Conservation (phyloP, 192 early-diverging fungal genomes). For the Coemansia biformis region DNA sequence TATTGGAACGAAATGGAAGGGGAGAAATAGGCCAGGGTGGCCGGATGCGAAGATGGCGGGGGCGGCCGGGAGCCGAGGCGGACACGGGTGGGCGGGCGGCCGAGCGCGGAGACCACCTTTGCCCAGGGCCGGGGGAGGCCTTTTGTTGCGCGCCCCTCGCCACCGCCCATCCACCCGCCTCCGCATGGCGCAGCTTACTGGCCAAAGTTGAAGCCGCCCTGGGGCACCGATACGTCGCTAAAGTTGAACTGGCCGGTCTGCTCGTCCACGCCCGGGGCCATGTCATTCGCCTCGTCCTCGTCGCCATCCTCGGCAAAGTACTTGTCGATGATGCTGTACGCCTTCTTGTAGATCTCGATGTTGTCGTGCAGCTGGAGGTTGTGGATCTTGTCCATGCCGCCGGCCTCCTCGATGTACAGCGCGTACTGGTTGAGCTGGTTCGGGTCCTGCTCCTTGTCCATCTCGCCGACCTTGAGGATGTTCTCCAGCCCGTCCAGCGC, state of each 20-base stretch:
- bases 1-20: no score
- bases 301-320: slow-evolving; percentile 89
- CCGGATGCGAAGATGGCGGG: no score
- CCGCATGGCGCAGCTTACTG: no score
- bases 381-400: slow-evolving; percentile 94
- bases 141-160: no score
- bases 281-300: slow-evolving; percentile 57
- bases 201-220: slow-evolving; percentile 80
- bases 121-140: no score
- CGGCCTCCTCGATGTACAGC: slow-evolving; percentile 85
- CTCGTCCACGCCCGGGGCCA: slow-evolving; percentile 70
- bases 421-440: slow-evolving; percentile 77
- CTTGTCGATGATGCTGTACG: slow-evolving; percentile 91
- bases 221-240: slow-evolving; percentile 61
- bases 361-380: slow-evolving; percentile 92
- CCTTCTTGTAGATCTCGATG: slow-evolving; percentile 94
- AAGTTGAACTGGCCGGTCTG: slow-evolving; percentile 77
- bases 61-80: no score
- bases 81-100: no score
- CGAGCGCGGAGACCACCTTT: no score
- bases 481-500: slow-evolving; percentile 98
- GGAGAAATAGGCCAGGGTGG: no score
- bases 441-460: slow-evolving; percentile 59
- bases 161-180: no score
- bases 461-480: slow-evolving; percentile 93